Base-by-base conservation (phyloP, 1,284 basidiomycete species). In the Agroathelia rolfsii region DNA sequence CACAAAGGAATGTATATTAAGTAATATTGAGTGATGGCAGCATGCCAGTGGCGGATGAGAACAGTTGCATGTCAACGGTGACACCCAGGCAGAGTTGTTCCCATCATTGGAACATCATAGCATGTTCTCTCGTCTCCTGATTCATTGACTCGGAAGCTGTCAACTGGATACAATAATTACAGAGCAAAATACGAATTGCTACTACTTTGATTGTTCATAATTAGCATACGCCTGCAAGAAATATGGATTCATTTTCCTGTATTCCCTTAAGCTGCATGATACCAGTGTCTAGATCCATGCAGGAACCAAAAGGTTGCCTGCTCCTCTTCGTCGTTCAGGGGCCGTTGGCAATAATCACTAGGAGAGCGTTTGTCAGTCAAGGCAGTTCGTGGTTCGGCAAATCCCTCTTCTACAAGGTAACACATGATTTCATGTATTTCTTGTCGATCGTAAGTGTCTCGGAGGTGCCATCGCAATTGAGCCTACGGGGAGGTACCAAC, bases 371-470 rank as follows among this genome's bases (percentile, higher is more conserved):
- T n/a, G n/a, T n/a, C n/a, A 5, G 56, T 51, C 24, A 13, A 6
- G 5, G 9, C 30, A 21, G 34, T 30, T 22, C 59, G 58, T 41
- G 58, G 49, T 32, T 53, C 53, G 25, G 77, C 39, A 40, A 60
- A 64, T 5, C 66, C 63, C 30, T 70, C 69, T 13, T 64, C 61
- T 21, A 53, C 49, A 32, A 90, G 56, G 39, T 69, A 64, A 21
- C 61, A 56, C 31, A 87, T 49, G 14, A 85, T 42, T 13, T 87
- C 84, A 34, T 65, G 58, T 21, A 82, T 55, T 51, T 90, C 86
- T 43, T 80, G 72, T 36, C 80, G 66, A 50, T 90, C 85, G 41
- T 87, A 81, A 17, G 77, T 67, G 8, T 64, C 55, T 35, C 69
- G 60, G 32, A 89, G 57, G 37, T 76, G 66, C 69, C 74, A 77